Evolutionary conservation across 768 basidiomycete genomes (phyloP).

Genomic region (Leccinum aurantiacum): DNA sequence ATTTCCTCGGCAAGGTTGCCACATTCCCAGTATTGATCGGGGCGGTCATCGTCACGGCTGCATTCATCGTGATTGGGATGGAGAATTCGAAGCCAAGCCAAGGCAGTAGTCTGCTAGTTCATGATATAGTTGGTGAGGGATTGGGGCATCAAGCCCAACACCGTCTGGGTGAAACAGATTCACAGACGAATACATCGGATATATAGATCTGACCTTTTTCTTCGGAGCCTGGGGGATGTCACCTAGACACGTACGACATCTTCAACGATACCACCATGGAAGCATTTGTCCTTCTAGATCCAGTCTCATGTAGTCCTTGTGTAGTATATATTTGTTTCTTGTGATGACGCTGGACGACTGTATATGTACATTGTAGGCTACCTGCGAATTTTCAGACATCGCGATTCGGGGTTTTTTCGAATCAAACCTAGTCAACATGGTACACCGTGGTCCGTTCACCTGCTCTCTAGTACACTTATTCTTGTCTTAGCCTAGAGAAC

Average conservation of each 20-base stretch:
- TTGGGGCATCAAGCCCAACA: slow-evolving; percentile 2
- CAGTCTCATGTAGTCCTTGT: neutral
- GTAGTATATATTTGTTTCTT: neutral
- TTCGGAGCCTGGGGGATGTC: neutral
- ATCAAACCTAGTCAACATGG: slow-evolving; percentile 17
- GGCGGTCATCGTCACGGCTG: slow-evolving; percentile 70
- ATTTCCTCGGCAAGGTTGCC: slow-evolving; percentile 58
- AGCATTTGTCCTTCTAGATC: neutral
- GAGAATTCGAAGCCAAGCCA: slow-evolving; percentile 49
- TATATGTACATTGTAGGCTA: neutral
- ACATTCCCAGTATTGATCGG: slow-evolving; percentile 65
- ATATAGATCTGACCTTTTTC: neutral
- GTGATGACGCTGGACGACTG: neutral
- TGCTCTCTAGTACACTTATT: slow-evolving; percentile 10
- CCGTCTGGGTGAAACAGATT: slow-evolving; percentile 12
- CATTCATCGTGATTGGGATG: slow-evolving; percentile 74
- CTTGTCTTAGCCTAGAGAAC: slow-evolving; percentile 33
- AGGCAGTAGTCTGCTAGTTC: slow-evolving; percentile 5
- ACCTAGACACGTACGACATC: neutral
- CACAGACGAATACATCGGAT: slow-evolving; percentile 1
- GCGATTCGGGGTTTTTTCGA: neutral
- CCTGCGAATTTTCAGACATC: neutral
- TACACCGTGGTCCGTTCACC: slow-evolving; percentile 7
- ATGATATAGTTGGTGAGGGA: slow-evolving; percentile 5
- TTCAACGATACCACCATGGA: neutral